Evolutionary conservation across 352 stramenopile genomes (phyloP).

Genomic region (Vaucheria bursata): DNA sequence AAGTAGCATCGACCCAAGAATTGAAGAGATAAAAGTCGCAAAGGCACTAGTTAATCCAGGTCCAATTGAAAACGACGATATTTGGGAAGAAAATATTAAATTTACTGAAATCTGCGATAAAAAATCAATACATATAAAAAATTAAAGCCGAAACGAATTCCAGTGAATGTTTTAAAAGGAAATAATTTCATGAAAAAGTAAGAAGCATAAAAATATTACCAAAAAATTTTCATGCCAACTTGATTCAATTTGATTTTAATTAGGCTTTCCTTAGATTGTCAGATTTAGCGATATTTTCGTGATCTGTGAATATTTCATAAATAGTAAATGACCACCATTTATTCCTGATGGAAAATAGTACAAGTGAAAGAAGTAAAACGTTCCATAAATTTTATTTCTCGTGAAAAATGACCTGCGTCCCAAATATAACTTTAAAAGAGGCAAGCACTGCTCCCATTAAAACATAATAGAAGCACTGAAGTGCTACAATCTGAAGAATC

Average conservation of each 20-base stretch:
- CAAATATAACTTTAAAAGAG: slow-evolving; percentile 40
- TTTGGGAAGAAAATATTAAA: background rate
- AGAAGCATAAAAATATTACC: background rate
- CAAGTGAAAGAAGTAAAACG: slow-evolving; percentile 25
- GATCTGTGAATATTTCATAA: slow-evolving; percentile 7
- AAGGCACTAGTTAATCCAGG: background rate
- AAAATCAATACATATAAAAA: background rate
- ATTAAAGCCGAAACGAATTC: too few relatives aligned
- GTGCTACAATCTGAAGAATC: slow-evolving; percentile 39
- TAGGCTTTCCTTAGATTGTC: background rate
- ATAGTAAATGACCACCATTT: slow-evolving; percentile 19
- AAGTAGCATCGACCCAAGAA: slow-evolving; percentile 22
- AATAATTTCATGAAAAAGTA: too few relatives aligned
- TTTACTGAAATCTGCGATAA: slow-evolving; percentile 6
- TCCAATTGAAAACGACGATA: background rate
- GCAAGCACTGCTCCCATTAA: slow-evolving; percentile 30
- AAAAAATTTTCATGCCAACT: background rate
- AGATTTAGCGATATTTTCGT: background rate
- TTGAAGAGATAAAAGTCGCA: slow-evolving; percentile 8
- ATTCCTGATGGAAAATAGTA: slow-evolving; percentile 20
- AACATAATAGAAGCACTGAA: slow-evolving; percentile 45
- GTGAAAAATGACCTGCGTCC: slow-evolving; percentile 33
- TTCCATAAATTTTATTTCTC: slow-evolving; percentile 18
- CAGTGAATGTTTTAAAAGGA: too few relatives aligned
- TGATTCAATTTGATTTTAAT: background rate